These are phyloP conservation scores for Solanum phureja DNA, from an alignment of 257 asterid species.

Conservation along the genomic window DNA sequence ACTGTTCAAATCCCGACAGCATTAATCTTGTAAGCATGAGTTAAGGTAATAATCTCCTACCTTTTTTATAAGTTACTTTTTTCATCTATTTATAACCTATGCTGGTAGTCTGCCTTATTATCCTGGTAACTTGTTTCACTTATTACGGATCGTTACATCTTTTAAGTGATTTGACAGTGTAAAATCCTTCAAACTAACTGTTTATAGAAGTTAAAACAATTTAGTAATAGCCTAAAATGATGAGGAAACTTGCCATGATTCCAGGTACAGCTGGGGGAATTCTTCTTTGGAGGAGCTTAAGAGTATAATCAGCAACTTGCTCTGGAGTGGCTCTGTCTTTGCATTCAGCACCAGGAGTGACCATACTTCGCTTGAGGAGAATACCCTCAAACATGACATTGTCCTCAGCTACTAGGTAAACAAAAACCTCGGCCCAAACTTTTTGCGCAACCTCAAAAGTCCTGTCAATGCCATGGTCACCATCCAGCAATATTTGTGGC, in stretches of 20 bases:
- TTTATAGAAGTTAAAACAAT: background rate
- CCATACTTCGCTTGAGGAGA: background rate
- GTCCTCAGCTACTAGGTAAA: background rate
- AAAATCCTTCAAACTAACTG: background rate
- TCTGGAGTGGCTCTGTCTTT: conserved; percentile 9
- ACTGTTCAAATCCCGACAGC: background rate
- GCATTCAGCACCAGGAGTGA: conserved; percentile 3
- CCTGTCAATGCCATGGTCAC: background rate
- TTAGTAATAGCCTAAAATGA: background rate
- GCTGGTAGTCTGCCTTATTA: background rate
- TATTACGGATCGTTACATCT: background rate
- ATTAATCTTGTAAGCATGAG: background rate
- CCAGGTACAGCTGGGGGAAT: conserved; percentile 5
- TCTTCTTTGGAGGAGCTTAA: conserved; percentile 12
- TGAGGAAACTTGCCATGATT: background rate
- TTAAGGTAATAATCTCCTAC: background rate
- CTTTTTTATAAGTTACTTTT: background rate
- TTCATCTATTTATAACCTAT: background rate
- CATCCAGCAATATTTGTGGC: background rate
- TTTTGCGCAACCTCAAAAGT: background rate
- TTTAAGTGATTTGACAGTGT: background rate
- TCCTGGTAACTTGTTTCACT: background rate
- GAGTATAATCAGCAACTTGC: too few relatives aligned
- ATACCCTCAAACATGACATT: background rate
- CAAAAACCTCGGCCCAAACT: conserved; percentile 13